Evolutionary conservation across 23 red algal species (phyloP).

Genomic region (Pyropia haitanensis): DNA sequence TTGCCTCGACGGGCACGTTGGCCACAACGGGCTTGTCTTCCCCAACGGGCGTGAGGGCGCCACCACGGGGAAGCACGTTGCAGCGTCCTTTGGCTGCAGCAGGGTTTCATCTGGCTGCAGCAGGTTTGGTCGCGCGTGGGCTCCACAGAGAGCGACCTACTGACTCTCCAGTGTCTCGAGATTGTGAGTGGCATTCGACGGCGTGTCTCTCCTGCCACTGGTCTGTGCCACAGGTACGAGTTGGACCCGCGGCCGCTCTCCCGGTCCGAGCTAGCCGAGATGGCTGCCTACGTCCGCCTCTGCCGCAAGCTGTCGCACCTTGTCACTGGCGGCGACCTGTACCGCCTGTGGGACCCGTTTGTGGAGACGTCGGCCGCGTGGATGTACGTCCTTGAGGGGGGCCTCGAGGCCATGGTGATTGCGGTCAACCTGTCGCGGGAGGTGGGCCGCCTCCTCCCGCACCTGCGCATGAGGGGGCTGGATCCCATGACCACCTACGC

Average conservation of each 20-base stretch:
- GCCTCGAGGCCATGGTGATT: constrained; percentile 62
- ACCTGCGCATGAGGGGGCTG: constrained; percentile 64
- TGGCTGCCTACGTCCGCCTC: constrained; percentile 58
- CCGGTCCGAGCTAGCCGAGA: constrained; percentile 62
- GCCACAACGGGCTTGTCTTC: no score
- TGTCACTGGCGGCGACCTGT: constrained; percentile 70
- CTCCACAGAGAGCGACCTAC: no score
- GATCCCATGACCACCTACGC: constrained; percentile 16
- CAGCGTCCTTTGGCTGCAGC: no score
- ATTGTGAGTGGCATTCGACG: no score
- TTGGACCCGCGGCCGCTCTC: constrained; percentile 73
- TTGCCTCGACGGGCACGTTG: no score
- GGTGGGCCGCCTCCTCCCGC: constrained; percentile 79
- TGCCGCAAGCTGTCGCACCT: constrained; percentile 53
- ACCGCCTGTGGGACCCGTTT: constrained; percentile 90
- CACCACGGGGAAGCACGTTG: no score
- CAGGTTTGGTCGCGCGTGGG: no score
- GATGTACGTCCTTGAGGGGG: constrained; percentile 82
- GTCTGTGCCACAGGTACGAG: constrained; percentile 8
- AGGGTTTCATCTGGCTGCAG: no score
- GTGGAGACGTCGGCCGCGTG: constrained; percentile 62
- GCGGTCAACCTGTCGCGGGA: constrained; percentile 67
- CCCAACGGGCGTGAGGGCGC: no score
- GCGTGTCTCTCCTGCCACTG: no score
- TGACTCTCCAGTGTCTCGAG: no score